Conservation (phyloP, 2,329 filamentous ascomycete species). For the Fusarium mangiferae region DNA sequence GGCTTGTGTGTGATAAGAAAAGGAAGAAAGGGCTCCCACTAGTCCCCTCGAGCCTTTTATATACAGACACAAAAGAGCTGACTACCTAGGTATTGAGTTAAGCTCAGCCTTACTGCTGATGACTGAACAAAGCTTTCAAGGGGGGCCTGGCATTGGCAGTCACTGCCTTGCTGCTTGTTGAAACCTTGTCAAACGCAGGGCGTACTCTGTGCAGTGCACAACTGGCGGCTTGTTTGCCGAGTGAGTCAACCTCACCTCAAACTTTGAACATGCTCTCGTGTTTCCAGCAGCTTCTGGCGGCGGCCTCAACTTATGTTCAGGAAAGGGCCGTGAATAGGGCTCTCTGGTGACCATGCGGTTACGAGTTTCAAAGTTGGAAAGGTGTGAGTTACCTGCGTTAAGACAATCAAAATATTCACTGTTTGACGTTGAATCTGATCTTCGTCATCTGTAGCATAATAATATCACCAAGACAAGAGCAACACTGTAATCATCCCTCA, state of each 20-base stretch:
- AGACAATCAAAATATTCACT: neutral
- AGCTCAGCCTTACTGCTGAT: constrained; percentile 31
- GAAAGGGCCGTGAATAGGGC: neutral
- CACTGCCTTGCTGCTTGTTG: neutral
- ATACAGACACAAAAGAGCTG: neutral
- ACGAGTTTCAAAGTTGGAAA: neutral
- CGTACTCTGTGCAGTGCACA: constrained; percentile 1
- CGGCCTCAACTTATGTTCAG: neutral
- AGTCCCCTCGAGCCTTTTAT: constrained; percentile 7
- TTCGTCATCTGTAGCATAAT: neutral
- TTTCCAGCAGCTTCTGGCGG: neutral
- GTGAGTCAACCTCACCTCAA: constrained; percentile 20
- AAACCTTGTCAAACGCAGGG: constrained; percentile 37
- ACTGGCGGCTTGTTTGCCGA: neutral
- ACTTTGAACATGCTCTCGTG: neutral
- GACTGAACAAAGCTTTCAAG: neutral
- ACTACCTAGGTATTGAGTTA: neutral
- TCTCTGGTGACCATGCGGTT: neutral
- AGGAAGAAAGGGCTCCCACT: neutral
- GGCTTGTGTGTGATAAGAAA: neutral
- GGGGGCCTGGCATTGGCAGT: neutral
- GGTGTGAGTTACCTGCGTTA: no score
- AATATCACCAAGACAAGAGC: neutral
- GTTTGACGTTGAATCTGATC: neutral
- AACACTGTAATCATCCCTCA: neutral